phyloP scores from a whole-genome alignment of 2,329 filamentous ascomycete species.

The Epichloe sibirici region DNA sequence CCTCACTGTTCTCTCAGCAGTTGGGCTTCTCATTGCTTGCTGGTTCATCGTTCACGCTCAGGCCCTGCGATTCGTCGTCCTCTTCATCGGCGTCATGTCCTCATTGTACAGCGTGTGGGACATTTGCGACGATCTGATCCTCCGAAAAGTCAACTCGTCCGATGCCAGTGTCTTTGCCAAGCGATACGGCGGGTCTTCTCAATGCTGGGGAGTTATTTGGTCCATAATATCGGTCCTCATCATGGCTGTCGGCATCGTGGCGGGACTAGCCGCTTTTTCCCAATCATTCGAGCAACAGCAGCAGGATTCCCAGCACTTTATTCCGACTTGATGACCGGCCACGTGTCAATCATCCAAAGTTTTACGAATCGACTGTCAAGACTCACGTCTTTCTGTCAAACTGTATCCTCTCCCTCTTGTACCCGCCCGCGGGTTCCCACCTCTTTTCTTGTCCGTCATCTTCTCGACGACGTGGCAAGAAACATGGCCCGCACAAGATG shows the following conservation, averaged over 20 bases:
- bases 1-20: slow-evolving; percentile 53
- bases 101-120: slow-evolving; percentile 74
- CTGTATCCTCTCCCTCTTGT: no score
- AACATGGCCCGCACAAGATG: no score
- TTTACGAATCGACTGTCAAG: not conserved
- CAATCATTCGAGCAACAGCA: slow-evolving; percentile 57
- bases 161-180: slow-evolving; percentile 71
- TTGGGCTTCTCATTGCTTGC: slow-evolving; percentile 58
- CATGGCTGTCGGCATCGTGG: slow-evolving; percentile 63
- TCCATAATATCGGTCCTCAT: slow-evolving; percentile 58
- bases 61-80: slow-evolving; percentile 58
- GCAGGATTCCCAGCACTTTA: slow-evolving; percentile 55
- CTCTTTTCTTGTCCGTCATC: no score
- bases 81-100: slow-evolving; percentile 76
- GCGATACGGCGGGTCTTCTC: slow-evolving; percentile 65
- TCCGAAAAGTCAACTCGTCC: slow-evolving; percentile 68
- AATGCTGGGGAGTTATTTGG: slow-evolving; percentile 75
- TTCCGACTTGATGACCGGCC: slow-evolving; percentile 29
- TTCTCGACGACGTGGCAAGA: no score
- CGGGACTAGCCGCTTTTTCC: slow-evolving; percentile 63
- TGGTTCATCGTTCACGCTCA: slow-evolving; percentile 74
- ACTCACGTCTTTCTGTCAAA: not conserved
- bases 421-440: no score
- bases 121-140: slow-evolving; percentile 71
- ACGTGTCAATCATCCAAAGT: no score